Percentiles rank a stretch among this genome's conserved stretches.
Conservation (phyloP, 2,329 filamentous ascomycete species). For the Lachnum nothofagi region DNA sequence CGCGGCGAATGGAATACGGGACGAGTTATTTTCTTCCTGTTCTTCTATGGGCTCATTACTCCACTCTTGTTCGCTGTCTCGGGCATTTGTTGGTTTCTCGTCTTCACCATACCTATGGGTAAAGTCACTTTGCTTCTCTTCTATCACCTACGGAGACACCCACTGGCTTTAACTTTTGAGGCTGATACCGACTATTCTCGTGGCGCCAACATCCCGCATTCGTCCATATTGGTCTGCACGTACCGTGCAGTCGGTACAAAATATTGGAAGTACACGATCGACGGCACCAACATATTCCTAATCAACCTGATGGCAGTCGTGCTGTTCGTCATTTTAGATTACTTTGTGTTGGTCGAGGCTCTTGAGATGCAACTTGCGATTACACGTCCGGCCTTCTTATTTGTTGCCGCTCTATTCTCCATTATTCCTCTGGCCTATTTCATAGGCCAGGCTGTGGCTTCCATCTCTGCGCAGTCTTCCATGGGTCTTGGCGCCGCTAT, state of each 20-base stretch:
- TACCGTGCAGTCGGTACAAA: slow-evolving; percentile 90
- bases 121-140: slow-evolving; percentile 87
- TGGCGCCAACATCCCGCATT: slow-evolving; percentile 63
- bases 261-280: slow-evolving; percentile 99
- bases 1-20: slow-evolving; percentile 94
- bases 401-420: slow-evolving; percentile 76
- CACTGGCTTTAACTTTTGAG: slow-evolving; percentile 87
- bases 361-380: slow-evolving; percentile 65
- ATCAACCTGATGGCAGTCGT: slow-evolving; percentile 95
- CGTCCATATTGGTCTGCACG: slow-evolving; percentile 88
- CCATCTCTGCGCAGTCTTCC: slow-evolving; percentile 95
- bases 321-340: slow-evolving; percentile 92
- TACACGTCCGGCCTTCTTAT: slow-evolving; percentile 80
- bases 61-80: slow-evolving; percentile 83
- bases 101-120: slow-evolving; percentile 98
- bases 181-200: slow-evolving; percentile 74
- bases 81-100: slow-evolving; percentile 86
- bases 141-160: slow-evolving; percentile 86
- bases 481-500: slow-evolving; percentile 97
- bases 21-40: slow-evolving; percentile 89
- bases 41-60: slow-evolving; percentile 90
- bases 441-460: slow-evolving; percentile 95
- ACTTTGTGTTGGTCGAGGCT: slow-evolving; percentile 66
- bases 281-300: slow-evolving; percentile 97
- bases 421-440: slow-evolving; percentile 98